These are phyloP conservation scores for Secale cereale DNA, from an alignment of 176 grass and related monocot genomes.

Conservation along the genomic window DNA sequence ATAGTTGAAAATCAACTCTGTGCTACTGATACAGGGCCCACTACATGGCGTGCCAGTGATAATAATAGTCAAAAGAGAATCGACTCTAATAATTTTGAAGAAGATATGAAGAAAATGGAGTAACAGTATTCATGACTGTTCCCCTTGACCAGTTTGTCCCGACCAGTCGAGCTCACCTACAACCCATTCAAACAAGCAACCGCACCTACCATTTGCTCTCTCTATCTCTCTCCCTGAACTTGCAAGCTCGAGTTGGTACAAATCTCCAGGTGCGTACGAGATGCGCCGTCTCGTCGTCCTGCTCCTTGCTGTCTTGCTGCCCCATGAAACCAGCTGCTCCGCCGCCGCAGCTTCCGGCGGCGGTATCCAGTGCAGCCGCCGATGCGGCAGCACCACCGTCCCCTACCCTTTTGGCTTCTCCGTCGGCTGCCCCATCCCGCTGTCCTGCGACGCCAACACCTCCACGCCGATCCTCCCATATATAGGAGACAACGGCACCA, in stretches of 20 bases:
- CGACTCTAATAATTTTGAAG: too few species aligned
- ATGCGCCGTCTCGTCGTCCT: conserved; percentile 17
- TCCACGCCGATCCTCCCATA: background rate
- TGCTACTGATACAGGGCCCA: background rate
- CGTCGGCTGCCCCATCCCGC: conserved; percentile 25
- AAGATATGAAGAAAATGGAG: background rate
- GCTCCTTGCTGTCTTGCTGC: conserved; percentile 4
- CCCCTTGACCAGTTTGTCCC: background rate
- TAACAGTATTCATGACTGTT: background rate
- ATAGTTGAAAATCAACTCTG: too few species aligned
- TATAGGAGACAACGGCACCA: accelerated
- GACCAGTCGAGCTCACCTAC: background rate
- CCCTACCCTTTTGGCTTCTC: conserved; percentile 75
- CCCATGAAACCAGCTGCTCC: background rate
- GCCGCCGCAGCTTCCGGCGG: background rate
- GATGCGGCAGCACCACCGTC: background rate
- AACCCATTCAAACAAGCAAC: background rate
- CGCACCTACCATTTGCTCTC: background rate
- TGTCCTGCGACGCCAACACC: conserved; percentile 16
- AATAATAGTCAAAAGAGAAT: background rate
- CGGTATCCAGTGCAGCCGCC: conserved; percentile 7
- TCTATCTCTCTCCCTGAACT: background rate
- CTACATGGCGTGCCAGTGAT: background rate
- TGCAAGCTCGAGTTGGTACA: too few species aligned
- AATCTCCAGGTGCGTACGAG: background rate